These are phyloP conservation scores for Lentinula guzmanii DNA, from an alignment of 768 basidiomycete genomes.

Conservation along the genomic window DNA sequence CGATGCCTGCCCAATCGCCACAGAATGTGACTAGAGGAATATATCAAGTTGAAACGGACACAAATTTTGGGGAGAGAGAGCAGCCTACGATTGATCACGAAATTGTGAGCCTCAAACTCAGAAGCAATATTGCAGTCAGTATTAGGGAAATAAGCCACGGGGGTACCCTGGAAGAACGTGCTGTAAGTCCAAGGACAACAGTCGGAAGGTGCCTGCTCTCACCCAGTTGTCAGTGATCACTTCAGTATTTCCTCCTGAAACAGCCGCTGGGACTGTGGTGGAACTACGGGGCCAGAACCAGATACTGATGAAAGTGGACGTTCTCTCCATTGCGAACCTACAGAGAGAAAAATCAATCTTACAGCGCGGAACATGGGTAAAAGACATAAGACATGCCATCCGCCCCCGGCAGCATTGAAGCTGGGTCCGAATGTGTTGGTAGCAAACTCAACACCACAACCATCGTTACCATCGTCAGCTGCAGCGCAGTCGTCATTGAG, in stretches of 20 bases:
- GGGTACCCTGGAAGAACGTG: conserved; percentile 40
- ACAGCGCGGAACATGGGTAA: background rate
- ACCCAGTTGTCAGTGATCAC: conserved; percentile 54
- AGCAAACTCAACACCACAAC: conserved; percentile 47
- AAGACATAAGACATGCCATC: conserved; percentile 37
- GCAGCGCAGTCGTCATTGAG: conserved; percentile 43
- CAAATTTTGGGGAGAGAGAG: background rate
- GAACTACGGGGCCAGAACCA: conserved; percentile 63
- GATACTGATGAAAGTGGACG: conserved; percentile 49
- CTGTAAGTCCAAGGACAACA: background rate
- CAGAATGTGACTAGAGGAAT: background rate
- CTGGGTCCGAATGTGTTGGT: conserved; percentile 46
- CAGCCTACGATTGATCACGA: background rate
- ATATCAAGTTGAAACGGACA: background rate
- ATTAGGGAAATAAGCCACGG: conserved; percentile 57
- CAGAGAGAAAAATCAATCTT: background rate
- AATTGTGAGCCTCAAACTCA: background rate
- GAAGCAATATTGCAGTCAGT: conserved; percentile 13
- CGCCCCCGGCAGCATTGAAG: conserved; percentile 57
- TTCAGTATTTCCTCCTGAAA: conserved; percentile 29
- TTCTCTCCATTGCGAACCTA: conserved; percentile 64
- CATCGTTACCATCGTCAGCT: conserved; percentile 41
- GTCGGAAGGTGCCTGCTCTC: conserved; percentile 3
- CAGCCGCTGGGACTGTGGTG: conserved; percentile 39
- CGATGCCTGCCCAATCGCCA: background rate